phyloP scores from a whole-genome alignment of 192 early-diverging fungal genomes.

The Umbelopsis isabellina region DNA sequence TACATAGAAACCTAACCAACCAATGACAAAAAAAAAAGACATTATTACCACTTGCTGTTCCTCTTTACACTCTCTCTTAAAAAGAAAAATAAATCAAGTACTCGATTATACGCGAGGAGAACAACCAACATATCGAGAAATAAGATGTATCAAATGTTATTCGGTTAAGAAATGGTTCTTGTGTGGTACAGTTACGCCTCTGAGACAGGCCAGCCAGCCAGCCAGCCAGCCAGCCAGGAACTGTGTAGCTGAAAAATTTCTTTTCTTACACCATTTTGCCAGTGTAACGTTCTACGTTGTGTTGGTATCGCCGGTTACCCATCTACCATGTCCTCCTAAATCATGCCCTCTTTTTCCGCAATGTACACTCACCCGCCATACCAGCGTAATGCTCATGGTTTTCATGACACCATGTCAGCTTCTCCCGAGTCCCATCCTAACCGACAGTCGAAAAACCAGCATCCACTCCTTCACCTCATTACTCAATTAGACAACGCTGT shows the following conservation, averaged over 20 bases:
- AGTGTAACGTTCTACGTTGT: slow-evolving; percentile 9
- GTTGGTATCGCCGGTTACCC: slow-evolving; percentile 1
- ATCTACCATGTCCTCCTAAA: slow-evolving; percentile 22
- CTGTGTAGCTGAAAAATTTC: background rate
- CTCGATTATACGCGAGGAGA: too few relatives aligned
- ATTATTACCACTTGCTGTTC: slow-evolving; percentile 22
- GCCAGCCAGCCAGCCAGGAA: too few relatives aligned
- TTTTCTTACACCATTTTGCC: background rate
- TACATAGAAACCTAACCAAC: slow-evolving; percentile 9
- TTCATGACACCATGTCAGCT: background rate
- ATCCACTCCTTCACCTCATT: slow-evolving; percentile 13
- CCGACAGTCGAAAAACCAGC: background rate
- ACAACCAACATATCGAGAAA: background rate
- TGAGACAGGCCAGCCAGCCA: background rate
- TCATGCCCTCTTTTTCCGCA: slow-evolving; percentile 4
- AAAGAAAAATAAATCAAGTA: slow-evolving; percentile 1
- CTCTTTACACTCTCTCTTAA: slow-evolving; percentile 6
- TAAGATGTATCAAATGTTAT: background rate
- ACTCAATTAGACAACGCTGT: slow-evolving; percentile 13
- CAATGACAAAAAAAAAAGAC: slow-evolving; percentile 12
- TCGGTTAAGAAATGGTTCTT: too few relatives aligned
- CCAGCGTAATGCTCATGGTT: background rate
- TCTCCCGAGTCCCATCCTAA: background rate
- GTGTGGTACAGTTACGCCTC: too few relatives aligned
- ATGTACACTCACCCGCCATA: slow-evolving; percentile 12